Evolutionary conservation across 2,329 filamentous ascomycete genomes (phyloP), one percentile per base, ranked within the genome.

Genomic region (Trichoderma arundinaceum): DNA sequence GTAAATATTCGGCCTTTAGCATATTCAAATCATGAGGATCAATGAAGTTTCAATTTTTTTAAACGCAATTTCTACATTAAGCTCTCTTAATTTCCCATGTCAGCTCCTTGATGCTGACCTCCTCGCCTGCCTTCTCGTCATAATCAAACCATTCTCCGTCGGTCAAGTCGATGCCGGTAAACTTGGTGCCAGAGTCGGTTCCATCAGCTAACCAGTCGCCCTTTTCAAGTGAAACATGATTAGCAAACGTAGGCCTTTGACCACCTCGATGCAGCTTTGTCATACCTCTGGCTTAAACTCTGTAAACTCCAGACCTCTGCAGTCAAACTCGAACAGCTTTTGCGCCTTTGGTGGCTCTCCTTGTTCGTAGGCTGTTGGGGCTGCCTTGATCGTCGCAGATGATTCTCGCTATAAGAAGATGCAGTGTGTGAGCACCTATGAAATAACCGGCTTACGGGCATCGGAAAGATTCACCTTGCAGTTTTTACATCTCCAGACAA

Each of bases 71-170:
- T 62, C 4, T 44, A 63, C 5, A 35, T 60, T 84, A 95, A 41
- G 88, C 86, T 70, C 92, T 84, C 69, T 86, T 85, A 70, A 99
- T 90, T 70, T 93, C 89, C 92, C 93, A 99, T 68, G 87, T 91
- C 64, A 97, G 78, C 35, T 95, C 92, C 76, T 92, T 94, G 76
- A 97, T 93, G 77, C 92, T 95, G 53, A 97, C 94, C 77, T 98
- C 94, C 57, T 96, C 92, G 0, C 90, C 85, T 0, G 92, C 86
- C 82, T 98, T 97, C 79, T 98, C 94, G 71, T 98, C 94, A 73
- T 98, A 99, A 72, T 98, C 94, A 77, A 91, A 99, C 95, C 95
- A 99, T 73, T 99, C 95, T 32, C 92, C 94, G 33, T 99, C 95
- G 0, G 83, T 82, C 64, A 99, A 79, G 71, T 98, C 94, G 62